Base-by-base conservation (phyloP, 2,329 filamentous ascomycete genomes). In the Xylariaceae sp. region DNA sequence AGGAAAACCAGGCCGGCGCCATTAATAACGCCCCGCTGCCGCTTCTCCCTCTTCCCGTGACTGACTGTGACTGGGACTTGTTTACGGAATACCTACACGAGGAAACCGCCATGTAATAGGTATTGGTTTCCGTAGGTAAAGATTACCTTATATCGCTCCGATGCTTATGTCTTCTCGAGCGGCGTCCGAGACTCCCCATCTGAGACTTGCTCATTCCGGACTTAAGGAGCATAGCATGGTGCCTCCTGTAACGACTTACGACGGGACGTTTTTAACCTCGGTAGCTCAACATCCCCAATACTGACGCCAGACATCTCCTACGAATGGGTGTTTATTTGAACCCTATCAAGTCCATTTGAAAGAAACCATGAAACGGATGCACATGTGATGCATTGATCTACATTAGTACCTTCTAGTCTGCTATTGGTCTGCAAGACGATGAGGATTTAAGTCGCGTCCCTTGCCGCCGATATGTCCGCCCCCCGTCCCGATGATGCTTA, bases 391-490 rank as follows among this genome's bases (percentile, higher is more conserved):
- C 48, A 30, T 18, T 50, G 9, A 34, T 30, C 18, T 30, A 49
- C 17, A 15, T 49, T 18, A 9, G 15, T 49, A 30, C 10, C 18
- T 10, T 50, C 55, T 42, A 11, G 53, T 51, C 55, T 56, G 37
- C 49, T 51, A 9, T 11, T 56, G 49, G 23, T 23, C 39, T 30
- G 49, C 15, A 56, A 49, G 18, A 56, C 55, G 49, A 9, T 51
- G 47, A 30, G 48, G 50, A 55, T 55, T 50, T 42, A 57, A 55
- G 17, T 34, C 13, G 48, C 60, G 52, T 60, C 57, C 55, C 44
- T 56, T 56, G 13, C 48, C 30, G 35, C 37, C 17, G 10, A 23
- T 55, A 55, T 61, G 59, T 30, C 50, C 51, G 30, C 15, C 44
- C 35, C 57, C 53, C 50, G 37, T 50, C 51, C 18, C 53, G 23